Percentiles rank a stretch among this genome's conserved stretches.
phyloP scores from a whole-genome alignment of 139 green algal genomes.

The Pleodorina starrii region DNA sequence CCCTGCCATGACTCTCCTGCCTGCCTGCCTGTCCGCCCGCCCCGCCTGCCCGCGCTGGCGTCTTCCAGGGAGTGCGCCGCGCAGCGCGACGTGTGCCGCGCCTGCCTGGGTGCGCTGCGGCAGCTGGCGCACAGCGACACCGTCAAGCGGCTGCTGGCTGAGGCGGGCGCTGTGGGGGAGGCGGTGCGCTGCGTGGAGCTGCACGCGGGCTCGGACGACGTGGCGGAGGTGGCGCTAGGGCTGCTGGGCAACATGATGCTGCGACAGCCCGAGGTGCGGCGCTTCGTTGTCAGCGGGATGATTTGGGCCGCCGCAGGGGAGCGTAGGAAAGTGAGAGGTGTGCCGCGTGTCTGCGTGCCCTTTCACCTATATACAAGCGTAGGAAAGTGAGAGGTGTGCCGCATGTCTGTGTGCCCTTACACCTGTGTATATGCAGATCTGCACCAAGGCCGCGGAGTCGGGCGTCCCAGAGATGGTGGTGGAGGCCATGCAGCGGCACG shows the following conservation, averaged over 20 bases:
- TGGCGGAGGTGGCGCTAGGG: constrained; percentile 79
- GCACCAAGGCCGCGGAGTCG: constrained; percentile 52
- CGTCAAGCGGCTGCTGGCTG: constrained; percentile 80
- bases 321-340: too few relatives aligned
- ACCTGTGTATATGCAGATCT: constrained; percentile 20
- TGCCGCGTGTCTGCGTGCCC: too few relatives aligned
- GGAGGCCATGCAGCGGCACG: constrained; percentile 45
- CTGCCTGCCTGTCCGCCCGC: too few relatives aligned
- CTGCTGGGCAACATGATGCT: constrained; percentile 83
- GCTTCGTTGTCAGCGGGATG: too few relatives aligned
- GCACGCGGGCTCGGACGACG: constrained; percentile 43
- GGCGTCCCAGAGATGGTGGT: constrained; percentile 53
- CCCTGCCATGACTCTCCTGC: too few relatives aligned
- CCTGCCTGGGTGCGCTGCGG: constrained; percentile 61
- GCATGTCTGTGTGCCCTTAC: too few relatives aligned
- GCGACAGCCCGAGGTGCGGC: constrained; percentile 77
- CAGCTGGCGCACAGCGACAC: constrained; percentile 89
- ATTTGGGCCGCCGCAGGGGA: too few relatives aligned
- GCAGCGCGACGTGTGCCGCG: constrained; percentile 39
- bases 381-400: too few relatives aligned
- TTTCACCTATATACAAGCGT: too few relatives aligned
- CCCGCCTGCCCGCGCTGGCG: too few relatives aligned
- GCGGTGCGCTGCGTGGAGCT: constrained; percentile 50
- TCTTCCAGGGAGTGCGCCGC: neutral
- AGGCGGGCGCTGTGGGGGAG: constrained; percentile 61